Percentiles rank a stretch among this genome's conserved stretches.
These are phyloP conservation scores for Coemansia sp. DNA, from an alignment of 192 early-diverging fungal species.

Conservation along the genomic window DNA sequence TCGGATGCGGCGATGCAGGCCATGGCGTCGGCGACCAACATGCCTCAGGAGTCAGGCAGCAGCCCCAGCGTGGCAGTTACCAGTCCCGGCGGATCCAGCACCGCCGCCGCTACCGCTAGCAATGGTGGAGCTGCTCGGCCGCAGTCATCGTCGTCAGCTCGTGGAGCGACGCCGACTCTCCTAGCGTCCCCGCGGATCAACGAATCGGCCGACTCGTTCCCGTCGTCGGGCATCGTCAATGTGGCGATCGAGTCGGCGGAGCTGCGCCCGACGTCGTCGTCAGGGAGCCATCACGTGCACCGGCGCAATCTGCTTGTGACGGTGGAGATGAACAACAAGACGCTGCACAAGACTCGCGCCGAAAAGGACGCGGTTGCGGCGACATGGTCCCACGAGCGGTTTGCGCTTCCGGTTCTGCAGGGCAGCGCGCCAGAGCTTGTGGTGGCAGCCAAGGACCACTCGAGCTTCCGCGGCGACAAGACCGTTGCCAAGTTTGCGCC, in stretches of 20 bases:
- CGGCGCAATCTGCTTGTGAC: slow-evolving; percentile 43
- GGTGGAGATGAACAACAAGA: slow-evolving; percentile 46
- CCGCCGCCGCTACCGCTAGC: background rate
- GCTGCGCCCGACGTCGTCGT: slow-evolving; percentile 8
- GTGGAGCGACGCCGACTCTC: slow-evolving; percentile 1
- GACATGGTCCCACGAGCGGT: slow-evolving; percentile 27
- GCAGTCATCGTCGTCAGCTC: slow-evolving; percentile 4
- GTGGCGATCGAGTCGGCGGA: slow-evolving; percentile 36
- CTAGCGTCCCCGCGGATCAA: slow-evolving; percentile 24
- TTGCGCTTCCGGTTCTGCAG: slow-evolving; percentile 41
- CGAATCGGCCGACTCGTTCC: slow-evolving; percentile 37
- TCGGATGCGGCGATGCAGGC: slow-evolving; percentile 30
- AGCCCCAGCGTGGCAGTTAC: slow-evolving; percentile 8
- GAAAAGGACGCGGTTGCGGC: slow-evolving; percentile 39
- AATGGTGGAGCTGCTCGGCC: background rate
- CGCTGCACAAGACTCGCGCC: slow-evolving; percentile 48
- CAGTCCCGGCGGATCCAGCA: background rate
- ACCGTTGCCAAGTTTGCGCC: slow-evolving; percentile 26
- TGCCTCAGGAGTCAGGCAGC: slow-evolving; percentile 32
- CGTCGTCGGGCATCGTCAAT: slow-evolving; percentile 25
- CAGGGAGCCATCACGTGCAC: slow-evolving; percentile 8
- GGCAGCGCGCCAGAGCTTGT: slow-evolving; percentile 32
- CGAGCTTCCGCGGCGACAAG: slow-evolving; percentile 54
- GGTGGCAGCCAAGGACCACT: slow-evolving; percentile 45
- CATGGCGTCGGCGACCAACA: slow-evolving; percentile 33